These are phyloP conservation scores for Saccharomyces hybrid DNA, from an alignment of 1,139 yeast species.

Conservation along the genomic window DNA sequence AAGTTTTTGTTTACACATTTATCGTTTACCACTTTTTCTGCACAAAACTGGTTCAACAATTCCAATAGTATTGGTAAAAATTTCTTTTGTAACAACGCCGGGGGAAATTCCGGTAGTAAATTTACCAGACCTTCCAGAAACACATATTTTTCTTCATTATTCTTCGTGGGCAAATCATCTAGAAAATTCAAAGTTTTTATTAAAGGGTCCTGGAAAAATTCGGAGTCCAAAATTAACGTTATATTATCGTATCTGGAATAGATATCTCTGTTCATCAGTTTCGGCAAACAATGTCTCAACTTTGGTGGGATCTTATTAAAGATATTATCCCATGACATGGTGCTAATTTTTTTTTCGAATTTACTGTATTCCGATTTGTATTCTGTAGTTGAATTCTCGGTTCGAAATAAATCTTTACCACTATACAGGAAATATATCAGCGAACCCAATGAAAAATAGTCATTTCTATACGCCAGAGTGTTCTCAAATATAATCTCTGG, in stretches of 20 bases:
- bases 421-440: constrained; percentile 61
- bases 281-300: constrained; percentile 33
- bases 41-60: constrained; percentile 29
- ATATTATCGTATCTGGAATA: constrained; percentile 30
- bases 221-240: constrained; percentile 26
- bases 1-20: constrained; percentile 48
- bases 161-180: constrained; percentile 76
- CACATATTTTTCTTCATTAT: constrained; percentile 55
- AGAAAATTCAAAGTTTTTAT: constrained; percentile 75
- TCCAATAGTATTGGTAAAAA: constrained; percentile 63
- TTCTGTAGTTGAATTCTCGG: constrained; percentile 42
- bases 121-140: constrained; percentile 60
- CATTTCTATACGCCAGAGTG: constrained; percentile 58
- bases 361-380: constrained; percentile 41
- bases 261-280: constrained; percentile 35
- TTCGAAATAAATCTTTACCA: constrained; percentile 39
- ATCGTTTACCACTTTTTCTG: constrained; percentile 32
- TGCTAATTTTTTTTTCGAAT: constrained; percentile 38
- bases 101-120: constrained; percentile 65
- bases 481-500: constrained; percentile 64
- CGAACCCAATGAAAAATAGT: constrained; percentile 79
- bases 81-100: constrained; percentile 58
- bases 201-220: constrained; percentile 57
- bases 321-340: constrained; percentile 41
- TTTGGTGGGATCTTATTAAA: constrained; percentile 44